These are phyloP conservation scores for Kwoniella botswanensis DNA, from an alignment of 768 basidiomycete genomes.

Conservation along the genomic window DNA sequence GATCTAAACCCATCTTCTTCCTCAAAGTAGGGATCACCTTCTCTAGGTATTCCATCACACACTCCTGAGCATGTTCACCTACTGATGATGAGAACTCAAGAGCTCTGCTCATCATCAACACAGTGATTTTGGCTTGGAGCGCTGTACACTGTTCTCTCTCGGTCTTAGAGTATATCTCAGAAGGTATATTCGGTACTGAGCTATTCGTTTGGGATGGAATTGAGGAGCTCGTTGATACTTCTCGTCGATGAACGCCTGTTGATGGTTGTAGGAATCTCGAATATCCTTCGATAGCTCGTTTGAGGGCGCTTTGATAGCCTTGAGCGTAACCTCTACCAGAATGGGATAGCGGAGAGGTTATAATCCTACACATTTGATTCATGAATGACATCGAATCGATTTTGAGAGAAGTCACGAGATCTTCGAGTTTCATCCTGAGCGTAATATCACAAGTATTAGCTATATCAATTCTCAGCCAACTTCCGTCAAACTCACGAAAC, in stretches of 20 bases:
- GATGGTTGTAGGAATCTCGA: not conserved
- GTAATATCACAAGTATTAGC: no score
- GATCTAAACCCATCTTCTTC: conserved; percentile 17
- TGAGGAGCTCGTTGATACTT: not conserved
- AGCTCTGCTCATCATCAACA: not conserved
- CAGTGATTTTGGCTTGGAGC: not conserved
- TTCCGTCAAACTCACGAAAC: no score
- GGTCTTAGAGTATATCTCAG: not conserved
- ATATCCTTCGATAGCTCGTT: not conserved
- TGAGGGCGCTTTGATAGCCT: not conserved
- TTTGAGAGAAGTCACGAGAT: not conserved
- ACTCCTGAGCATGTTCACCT: conserved; percentile 9
- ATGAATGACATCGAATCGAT: not conserved
- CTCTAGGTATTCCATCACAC: conserved; percentile 11
- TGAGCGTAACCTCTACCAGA: not conserved
- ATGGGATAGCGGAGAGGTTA: not conserved
- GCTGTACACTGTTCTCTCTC: conserved; percentile 8
- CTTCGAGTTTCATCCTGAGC: conserved; percentile 1
- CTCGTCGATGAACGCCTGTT: no score
- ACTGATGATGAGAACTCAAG: conserved; percentile 1
- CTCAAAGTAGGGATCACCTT: conserved; percentile 9
- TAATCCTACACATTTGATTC: not conserved
- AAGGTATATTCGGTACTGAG: not conserved
- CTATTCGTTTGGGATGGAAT: not conserved
- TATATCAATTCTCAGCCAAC: no score